Conservation (phyloP, 2,329 filamentous ascomycete genomes). For the Scedosporium aurantiacum region DNA sequence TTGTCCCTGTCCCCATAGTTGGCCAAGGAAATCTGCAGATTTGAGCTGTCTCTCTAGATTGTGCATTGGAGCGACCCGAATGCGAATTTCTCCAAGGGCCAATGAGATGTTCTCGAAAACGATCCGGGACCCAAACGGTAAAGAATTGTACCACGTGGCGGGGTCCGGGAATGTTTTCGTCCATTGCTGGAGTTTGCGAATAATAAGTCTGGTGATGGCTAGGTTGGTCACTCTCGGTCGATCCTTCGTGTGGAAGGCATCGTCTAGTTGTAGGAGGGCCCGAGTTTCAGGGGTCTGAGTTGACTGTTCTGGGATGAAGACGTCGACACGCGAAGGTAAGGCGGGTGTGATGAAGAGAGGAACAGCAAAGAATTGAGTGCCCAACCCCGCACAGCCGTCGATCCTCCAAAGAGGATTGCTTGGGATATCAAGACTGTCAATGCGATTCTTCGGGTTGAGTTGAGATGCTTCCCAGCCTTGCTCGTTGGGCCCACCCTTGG, state of each 20-base stretch:
- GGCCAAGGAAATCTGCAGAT: constrained; percentile 27
- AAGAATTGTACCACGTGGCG: constrained; percentile 25
- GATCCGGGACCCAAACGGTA: constrained; percentile 48
- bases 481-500: neutral
- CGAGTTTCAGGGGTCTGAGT: constrained; percentile 29
- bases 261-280: constrained; percentile 34
- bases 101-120: constrained; percentile 39
- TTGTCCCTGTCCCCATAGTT: constrained; percentile 37
- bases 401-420: constrained; percentile 41
- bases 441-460: constrained; percentile 50
- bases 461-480: constrained; percentile 35
- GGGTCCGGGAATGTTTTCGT: constrained; percentile 23
- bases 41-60: constrained; percentile 42
- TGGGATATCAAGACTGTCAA: constrained; percentile 41
- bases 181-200: constrained; percentile 43
- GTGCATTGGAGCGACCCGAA: constrained; percentile 38
- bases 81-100: constrained; percentile 32
- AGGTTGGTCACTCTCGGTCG: constrained; percentile 33
- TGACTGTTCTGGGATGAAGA: constrained; percentile 42
- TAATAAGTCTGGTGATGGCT: constrained; percentile 41
- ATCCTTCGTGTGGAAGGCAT: constrained; percentile 46
- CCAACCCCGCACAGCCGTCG: constrained; percentile 45
- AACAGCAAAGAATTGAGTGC: constrained; percentile 45
- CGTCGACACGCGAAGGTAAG: constrained; percentile 44
- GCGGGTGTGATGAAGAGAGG: constrained; percentile 37